Evolutionary conservation across 805 yeast species (phyloP), one percentile per base, ranked within the genome.

Genomic region (Candida quercuum): DNA sequence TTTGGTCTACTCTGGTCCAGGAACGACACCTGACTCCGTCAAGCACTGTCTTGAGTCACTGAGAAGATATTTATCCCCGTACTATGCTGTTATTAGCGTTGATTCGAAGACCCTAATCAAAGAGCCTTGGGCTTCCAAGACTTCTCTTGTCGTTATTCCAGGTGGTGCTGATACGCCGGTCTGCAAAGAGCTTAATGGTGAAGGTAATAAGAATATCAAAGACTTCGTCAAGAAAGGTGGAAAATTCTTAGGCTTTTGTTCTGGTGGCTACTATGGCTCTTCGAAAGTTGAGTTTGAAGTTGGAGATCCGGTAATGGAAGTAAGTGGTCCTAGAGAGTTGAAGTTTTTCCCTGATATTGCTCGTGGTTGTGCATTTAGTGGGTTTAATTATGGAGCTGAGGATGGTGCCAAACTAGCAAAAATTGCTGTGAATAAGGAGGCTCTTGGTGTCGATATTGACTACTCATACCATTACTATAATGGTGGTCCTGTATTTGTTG

Each of bases 111-210:
- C 83, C 0, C 54, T 93, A 15, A 60, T 72, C 36, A 71, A 76
- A 18, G 97, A 93, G 51, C 97, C 99, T 0, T 93, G 99, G 99
- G 71, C 72, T 45, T 51, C 74, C 7, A 85, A 85, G 51, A 85
- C 97, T 0, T 66, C 94, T 0, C 64, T 86, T 45, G 55, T 93
- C 30, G 95, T 88, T 2, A 59, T 93, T 20, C 99, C 99, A 0
- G 99, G 99, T 4, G 99, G 99, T 7, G 97, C 98, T 1, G 99
- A 93, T 56, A 63, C 87, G 35, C 97, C 97, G 0, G 76, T 81
- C 47, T 86, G 95, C 45, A 66, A 70, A 36, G 75, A 72, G 4
- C 71, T 94, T 45, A 79, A 82, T 51, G 91, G 95, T 1, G 61
- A 60, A 2, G 86, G 88, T 0, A 85, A 81, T 50, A 51, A 62